A percentile compares a stretch with the other conserved stretches of the same genome.
These are phyloP conservation scores for Neonectria sp. DNA, from an alignment of 2,329 filamentous ascomycete species.

Conservation along the genomic window DNA sequence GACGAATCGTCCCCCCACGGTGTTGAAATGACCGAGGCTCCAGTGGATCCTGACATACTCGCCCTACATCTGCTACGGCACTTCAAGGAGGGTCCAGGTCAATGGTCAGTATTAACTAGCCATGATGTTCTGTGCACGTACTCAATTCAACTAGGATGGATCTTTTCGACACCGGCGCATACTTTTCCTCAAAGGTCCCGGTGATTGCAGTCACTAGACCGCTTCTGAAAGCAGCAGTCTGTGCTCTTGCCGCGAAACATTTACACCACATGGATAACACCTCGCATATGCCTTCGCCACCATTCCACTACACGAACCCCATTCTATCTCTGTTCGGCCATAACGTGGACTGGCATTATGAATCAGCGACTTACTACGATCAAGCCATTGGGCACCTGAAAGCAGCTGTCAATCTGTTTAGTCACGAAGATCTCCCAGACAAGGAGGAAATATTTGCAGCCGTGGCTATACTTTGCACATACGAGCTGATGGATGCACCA, in stretches of 20 bases:
- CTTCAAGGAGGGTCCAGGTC: conserved; percentile 41
- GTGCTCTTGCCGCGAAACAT: conserved; percentile 42
- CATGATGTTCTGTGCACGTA: rapidly evolving
- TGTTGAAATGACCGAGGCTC: not conserved
- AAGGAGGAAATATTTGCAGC: conserved; percentile 70
- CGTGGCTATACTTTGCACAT: conserved; percentile 76
- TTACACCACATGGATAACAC: conserved; percentile 17
- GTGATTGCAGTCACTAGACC: conserved; percentile 40
- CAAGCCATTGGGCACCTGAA: conserved; percentile 40
- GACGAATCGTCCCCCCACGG: not conserved
- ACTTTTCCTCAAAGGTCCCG: conserved; percentile 44
- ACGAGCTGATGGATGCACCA: conserved; percentile 77
- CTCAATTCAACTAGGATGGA: conserved; percentile 35
- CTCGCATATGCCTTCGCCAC: not conserved
- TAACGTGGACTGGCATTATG: conserved; percentile 38
- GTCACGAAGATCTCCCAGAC: conserved; percentile 50
- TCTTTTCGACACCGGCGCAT: conserved; percentile 42
- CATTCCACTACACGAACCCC: not conserved
- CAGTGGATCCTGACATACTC: conserved; percentile 23
- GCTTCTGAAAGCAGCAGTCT: conserved; percentile 37
- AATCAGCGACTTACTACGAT: conserved; percentile 42
- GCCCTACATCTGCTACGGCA: conserved; percentile 34
- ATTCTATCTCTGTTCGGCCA: not conserved
- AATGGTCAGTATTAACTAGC: conserved; percentile 21
- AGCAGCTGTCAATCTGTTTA: conserved; percentile 27